Conservation (phyloP, 1,284 basidiomycete genomes). For the Trametes versicolor region DNA sequence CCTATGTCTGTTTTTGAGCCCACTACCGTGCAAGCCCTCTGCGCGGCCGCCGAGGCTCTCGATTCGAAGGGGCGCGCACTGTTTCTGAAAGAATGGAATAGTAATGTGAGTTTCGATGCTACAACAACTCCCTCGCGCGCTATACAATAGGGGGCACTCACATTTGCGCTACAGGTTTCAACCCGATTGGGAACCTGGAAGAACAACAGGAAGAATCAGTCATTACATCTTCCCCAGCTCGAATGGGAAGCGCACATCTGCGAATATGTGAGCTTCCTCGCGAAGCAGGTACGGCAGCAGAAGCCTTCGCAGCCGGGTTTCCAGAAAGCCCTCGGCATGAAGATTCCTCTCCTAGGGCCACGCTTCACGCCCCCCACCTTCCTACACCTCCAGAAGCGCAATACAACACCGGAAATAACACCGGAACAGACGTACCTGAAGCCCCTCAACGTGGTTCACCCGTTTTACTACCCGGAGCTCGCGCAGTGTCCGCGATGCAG, state of each 20-base stretch:
- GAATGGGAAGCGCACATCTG: slow-evolving; percentile 17
- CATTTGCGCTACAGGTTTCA: neutral
- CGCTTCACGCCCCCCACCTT: neutral
- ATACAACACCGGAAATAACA: neutral
- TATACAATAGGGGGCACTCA: too few species aligned
- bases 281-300: neutral
- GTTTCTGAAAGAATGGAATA: too few species aligned
- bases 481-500: slow-evolving; percentile 27
- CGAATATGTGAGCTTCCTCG: slow-evolving; percentile 10
- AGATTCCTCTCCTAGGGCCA: neutral
- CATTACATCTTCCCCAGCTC: slow-evolving; percentile 10
- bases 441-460: slow-evolving; percentile 33
- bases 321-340: neutral
- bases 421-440: slow-evolving; percentile 27
- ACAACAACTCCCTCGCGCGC: too few species aligned
- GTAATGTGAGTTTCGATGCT: too few species aligned
- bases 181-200: neutral
- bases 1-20: too few species aligned
- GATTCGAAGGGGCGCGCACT: too few species aligned
- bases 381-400: neutral
- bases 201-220: neutral
- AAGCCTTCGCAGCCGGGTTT: neutral
- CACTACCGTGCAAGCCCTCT: too few species aligned
- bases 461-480: slow-evolving; percentile 32
- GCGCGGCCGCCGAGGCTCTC: too few species aligned